These are phyloP conservation scores for Amaranthus hypochondriacus DNA, from an alignment of 148 eudicot genomes.

Conservation along the genomic window DNA sequence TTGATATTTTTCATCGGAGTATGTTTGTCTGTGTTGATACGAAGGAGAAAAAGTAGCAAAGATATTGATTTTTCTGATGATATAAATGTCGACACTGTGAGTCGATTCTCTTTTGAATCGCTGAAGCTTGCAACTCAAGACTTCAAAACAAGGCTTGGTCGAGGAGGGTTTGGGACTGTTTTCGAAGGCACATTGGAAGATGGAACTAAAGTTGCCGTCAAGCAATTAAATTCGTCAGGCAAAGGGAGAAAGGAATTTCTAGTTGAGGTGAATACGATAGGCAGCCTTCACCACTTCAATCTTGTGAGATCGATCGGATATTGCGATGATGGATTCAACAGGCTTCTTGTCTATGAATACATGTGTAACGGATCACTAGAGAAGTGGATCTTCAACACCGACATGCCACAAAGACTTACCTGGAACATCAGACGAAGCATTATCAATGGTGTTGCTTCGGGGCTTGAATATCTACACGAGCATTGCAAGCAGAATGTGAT, in stretches of 20 bases:
- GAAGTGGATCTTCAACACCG: conserved; percentile 32
- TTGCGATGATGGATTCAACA: conserved; percentile 31
- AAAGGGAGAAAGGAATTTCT: conserved; percentile 31
- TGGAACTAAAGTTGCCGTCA: conserved; percentile 28
- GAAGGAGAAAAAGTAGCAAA: not conserved
- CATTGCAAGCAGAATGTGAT: conserved; percentile 12
- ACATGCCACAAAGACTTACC: conserved; percentile 9
- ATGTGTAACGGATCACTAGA: conserved; percentile 39
- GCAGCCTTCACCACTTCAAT: conserved; percentile 34
- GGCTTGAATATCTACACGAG: conserved; percentile 24
- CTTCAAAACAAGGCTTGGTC: conserved; percentile 21
- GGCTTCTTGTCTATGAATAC: conserved; percentile 37
- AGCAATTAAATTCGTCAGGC: conserved; percentile 13
- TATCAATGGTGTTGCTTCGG: conserved; percentile 29
- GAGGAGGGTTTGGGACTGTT: conserved; percentile 28
- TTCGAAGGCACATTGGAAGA: conserved; percentile 13
- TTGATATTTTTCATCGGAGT: not conserved
- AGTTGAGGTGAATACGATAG: conserved; percentile 38
- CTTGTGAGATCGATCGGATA: conserved; percentile 35
- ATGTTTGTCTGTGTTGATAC: not conserved
- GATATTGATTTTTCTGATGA: not conserved
- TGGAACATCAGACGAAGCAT: conserved; percentile 30
- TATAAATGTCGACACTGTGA: not conserved
- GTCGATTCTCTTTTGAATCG: conserved; percentile 14
- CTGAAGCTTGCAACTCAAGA: conserved; percentile 12